Conservation (phyloP, 345 rosid species). For the Toxicodendron radicans region DNA sequence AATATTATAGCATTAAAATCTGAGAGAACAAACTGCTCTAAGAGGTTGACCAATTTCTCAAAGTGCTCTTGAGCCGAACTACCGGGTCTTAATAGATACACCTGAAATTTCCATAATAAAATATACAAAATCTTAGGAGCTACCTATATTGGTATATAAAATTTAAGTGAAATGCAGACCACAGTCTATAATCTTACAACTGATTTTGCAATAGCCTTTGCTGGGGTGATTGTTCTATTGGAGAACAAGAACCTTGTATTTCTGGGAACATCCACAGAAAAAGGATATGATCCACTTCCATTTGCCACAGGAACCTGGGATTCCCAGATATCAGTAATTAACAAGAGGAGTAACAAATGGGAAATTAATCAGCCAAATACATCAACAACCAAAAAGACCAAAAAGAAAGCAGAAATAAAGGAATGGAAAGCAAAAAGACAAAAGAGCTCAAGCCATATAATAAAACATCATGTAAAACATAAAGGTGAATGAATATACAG, state of each 20-base stretch:
- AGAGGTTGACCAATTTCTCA: slow-evolving; percentile 90
- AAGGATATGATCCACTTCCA: slow-evolving; percentile 94
- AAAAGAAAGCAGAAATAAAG: neutral
- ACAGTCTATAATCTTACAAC: slow-evolving; percentile 53
- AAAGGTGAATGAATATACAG: neutral
- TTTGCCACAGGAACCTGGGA: slow-evolving; percentile 96
- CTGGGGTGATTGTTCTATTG: slow-evolving; percentile 71
- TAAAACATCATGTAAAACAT: neutral
- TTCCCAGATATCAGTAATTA: slow-evolving; percentile 18
- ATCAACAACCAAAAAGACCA: neutral
- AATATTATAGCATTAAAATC: slow-evolving; percentile 23
- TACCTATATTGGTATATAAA: slow-evolving; percentile 17
- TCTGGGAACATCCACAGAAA: slow-evolving; percentile 90
- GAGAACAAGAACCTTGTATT: slow-evolving; percentile 93
- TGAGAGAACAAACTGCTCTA: slow-evolving; percentile 86
- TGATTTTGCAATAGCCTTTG: slow-evolving; percentile 88
- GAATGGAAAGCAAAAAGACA: neutral
- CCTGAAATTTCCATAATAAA: slow-evolving; percentile 49
- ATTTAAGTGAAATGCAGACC: slow-evolving; percentile 20
- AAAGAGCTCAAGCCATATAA: slow-evolving; percentile 6
- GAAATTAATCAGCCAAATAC: neutral
- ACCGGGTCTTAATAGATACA: slow-evolving; percentile 78
- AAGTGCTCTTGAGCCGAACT: slow-evolving; percentile 71
- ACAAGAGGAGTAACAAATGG: slow-evolving; percentile 7
- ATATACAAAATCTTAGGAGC: slow-evolving; percentile 24